Evolutionary conservation across 192 early-diverging fungal genomes (phyloP), one percentile per base, ranked within the genome.

Genomic region (Coemansia sp.): DNA sequence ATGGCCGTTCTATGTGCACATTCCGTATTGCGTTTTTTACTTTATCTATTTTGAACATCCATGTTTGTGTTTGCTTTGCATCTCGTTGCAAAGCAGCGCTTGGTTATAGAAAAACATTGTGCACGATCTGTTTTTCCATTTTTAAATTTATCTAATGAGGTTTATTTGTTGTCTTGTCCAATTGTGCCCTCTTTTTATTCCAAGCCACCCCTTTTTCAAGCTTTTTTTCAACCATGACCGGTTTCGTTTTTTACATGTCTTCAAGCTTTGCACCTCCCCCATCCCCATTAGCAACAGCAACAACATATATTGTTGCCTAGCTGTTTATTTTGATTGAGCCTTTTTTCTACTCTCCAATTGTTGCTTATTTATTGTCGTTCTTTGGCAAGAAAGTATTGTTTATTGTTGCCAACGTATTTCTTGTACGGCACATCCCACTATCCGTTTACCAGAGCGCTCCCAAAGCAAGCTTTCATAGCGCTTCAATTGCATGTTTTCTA

Each of bases 401-500:
- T 16, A 45, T 45, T 16, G 11, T 45, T 12, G 7, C 17, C 14
- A 3, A 3, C 17, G 14, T 45, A 16, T 45, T 45, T 16, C 5
- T 45, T 45, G 42, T 0, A 45, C 17, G 5, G 42, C 42, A 45
- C 42, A 45, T 45, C 5, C 5, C 3, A 12, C 42, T 0, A 5
- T 12, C 12, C 7, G 4, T 45, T 45, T 45, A 45, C 42, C 42
- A 45, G 12, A 45, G 42, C 42, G 51, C 22, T 22, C 25, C 16
- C 51, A 54, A 5, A 22, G 4, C 12, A 5, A 20, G 28, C 16
- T 7, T 54, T 54, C 6, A 5, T 54, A 25, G 51, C 16, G 28
- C 12, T 54, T 30, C 5, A 5, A 22, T 30, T 30, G 22, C 10
- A 78, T 62, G 63, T 8, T 45, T 45, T 72, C 64, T 72, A 33